Percentiles rank a stretch among this genome's conserved stretches.
Evolutionary conservation across 176 grass and related monocot genomes (phyloP).

Genomic region (Saccharum officinarum): DNA sequence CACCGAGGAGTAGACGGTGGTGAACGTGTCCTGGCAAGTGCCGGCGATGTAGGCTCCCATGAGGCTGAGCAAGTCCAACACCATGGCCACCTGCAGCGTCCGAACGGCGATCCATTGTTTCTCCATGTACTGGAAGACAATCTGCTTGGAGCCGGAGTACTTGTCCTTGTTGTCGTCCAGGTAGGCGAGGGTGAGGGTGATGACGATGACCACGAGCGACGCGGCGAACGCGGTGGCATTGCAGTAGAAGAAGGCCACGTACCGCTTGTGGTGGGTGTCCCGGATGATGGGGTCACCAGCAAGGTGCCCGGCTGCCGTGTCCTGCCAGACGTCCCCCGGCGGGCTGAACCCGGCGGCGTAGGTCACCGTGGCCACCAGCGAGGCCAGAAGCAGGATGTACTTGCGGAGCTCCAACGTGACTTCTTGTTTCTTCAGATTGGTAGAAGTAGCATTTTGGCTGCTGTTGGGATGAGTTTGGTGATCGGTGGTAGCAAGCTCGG

Average conservation of each 20-base stretch:
- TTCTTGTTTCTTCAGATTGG: background rate
- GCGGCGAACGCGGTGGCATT: conserved; percentile 24
- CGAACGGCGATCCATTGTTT: background rate
- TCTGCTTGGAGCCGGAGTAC: background rate
- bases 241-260: conserved; percentile 34
- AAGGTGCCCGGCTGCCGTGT: background rate
- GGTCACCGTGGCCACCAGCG: background rate
- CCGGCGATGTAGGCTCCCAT: background rate
- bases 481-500: no score
- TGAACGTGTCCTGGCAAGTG: background rate
- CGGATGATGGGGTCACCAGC: background rate
- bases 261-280: background rate
- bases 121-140: background rate
- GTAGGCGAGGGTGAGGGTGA: background rate
- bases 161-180: background rate
- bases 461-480: no score
- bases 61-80: background rate
- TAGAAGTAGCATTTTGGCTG: no score
- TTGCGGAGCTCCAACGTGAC: background rate
- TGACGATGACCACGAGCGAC: background rate
- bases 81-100: background rate
- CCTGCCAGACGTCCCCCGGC: background rate
- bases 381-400: background rate
- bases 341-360: background rate
- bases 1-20: background rate